Percentiles rank a stretch among this genome's conserved stretches.
phyloP scores from a whole-genome alignment of 2,329 filamentous ascomycete genomes.

The Fusarium devonianum region DNA sequence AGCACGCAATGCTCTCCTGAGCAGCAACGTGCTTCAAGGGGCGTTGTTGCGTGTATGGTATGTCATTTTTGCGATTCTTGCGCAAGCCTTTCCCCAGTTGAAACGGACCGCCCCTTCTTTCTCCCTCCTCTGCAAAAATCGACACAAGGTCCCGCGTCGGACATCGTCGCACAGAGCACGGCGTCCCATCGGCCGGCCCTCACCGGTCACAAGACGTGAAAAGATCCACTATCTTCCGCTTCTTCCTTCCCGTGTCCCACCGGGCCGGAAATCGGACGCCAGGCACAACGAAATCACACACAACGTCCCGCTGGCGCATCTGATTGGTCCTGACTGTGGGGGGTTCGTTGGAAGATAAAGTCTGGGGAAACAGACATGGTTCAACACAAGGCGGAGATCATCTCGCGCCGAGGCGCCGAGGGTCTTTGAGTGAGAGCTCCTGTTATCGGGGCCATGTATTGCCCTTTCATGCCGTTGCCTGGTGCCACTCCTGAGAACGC shows the following conservation, averaged over 20 bases:
- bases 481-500: slow-evolving; percentile 3
- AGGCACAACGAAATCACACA: slow-evolving; percentile 17
- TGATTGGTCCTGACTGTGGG: slow-evolving; percentile 23
- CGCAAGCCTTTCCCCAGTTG: slow-evolving; percentile 18
- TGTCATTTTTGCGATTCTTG: slow-evolving; percentile 24
- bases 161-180: slow-evolving; percentile 7
- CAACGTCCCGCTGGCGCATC: neutral
- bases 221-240: slow-evolving; percentile 37
- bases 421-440: slow-evolving; percentile 1
- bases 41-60: slow-evolving; percentile 14
- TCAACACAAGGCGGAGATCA: slow-evolving; percentile 14
- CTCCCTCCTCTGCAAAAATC: slow-evolving; percentile 16
- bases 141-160: slow-evolving; percentile 28
- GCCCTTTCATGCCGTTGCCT: neutral
- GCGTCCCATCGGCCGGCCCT: slow-evolving; percentile 29
- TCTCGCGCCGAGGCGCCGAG: slow-evolving; percentile 17
- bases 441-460: slow-evolving; percentile 5
- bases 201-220: slow-evolving; percentile 31
- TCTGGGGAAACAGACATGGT: slow-evolving; percentile 29
- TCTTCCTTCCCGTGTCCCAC: slow-evolving; percentile 27
- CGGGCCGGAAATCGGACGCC: slow-evolving; percentile 33
- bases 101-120: neutral
- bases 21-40: slow-evolving; percentile 6
- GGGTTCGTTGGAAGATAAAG: neutral
- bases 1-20: slow-evolving; percentile 7